phyloP scores from a whole-genome alignment of 129 eudicot species.

The Escallonia rubra region DNA sequence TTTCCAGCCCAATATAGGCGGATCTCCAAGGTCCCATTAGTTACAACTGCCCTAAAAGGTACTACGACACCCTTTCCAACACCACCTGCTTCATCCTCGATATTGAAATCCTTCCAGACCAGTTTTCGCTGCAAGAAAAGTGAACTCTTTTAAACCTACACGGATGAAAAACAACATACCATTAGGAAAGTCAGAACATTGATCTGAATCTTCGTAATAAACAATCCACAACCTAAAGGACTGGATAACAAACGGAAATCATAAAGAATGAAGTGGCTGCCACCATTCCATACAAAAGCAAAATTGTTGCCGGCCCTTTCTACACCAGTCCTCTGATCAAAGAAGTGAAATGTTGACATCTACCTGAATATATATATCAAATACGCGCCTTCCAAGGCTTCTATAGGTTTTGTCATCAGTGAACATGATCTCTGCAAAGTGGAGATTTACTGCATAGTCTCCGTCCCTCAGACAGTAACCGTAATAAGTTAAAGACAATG shows the following conservation, averaged over 20 bases:
- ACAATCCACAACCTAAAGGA: not conserved
- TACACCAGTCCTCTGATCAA: not conserved
- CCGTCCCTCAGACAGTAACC: slow-evolving; percentile 58
- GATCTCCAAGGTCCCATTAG: slow-evolving; percentile 37
- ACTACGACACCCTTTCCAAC: slow-evolving; percentile 32
- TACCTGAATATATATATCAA: no score
- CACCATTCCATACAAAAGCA: no score
- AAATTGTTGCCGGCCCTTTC: no score
- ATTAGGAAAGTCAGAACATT: not conserved
- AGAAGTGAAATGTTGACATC: not conserved
- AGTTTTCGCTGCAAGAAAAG: slow-evolving; percentile 32
- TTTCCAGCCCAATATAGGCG: slow-evolving; percentile 71
- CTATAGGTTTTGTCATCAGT: slow-evolving; percentile 34
- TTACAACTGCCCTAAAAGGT: slow-evolving; percentile 25
- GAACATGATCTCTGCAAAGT: slow-evolving; percentile 73
- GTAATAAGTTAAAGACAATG: slow-evolving; percentile 71
- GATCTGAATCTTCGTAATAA: not conserved
- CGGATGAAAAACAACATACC: not conserved
- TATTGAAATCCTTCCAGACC: slow-evolving; percentile 60
- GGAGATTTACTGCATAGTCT: slow-evolving; percentile 62
- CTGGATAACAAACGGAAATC: no score
- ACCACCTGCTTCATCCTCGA: slow-evolving; percentile 59
- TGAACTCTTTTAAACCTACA: not conserved
- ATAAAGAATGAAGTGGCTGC: no score
- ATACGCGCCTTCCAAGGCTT: slow-evolving; percentile 75